Evolutionary conservation across 805 yeast species (phyloP).

Genomic region (Blastobotrys attinorum): DNA sequence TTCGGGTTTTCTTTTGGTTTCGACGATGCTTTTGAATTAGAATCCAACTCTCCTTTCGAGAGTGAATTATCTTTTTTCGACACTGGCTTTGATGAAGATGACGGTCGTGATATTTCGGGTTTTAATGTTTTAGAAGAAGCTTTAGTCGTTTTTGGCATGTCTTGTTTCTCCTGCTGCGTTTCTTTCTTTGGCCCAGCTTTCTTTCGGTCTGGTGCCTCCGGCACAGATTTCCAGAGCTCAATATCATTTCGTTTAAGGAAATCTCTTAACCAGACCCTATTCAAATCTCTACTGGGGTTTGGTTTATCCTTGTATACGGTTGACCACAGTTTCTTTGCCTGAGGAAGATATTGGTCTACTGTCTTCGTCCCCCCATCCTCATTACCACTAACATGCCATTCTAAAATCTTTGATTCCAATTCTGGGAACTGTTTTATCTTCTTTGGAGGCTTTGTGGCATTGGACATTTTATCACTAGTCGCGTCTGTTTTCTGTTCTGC

Average conservation of each 20-base stretch:
- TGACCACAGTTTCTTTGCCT: not conserved
- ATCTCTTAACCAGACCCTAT: not conserved
- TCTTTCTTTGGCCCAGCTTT: too few species aligned
- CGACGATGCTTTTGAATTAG: too few species aligned
- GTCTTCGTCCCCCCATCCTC: not conserved
- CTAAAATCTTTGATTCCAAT: not conserved
- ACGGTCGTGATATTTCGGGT: too few species aligned
- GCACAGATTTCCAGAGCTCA: not conserved
- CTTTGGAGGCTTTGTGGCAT: too few species aligned
- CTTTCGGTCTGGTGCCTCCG: not conserved
- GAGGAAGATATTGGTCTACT: not conserved
- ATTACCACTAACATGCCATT: not conserved
- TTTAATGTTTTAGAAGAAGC: not conserved
- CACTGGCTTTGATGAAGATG: not conserved
- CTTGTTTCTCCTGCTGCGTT: not conserved
- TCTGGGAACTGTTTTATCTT: not conserved
- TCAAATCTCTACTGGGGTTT: not conserved
- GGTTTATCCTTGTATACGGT: not conserved
- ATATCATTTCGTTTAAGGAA: not conserved
- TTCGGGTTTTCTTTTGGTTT: too few species aligned
- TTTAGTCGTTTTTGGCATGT: not conserved
- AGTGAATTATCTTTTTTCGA: too few species aligned
- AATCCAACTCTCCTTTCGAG: too few species aligned
- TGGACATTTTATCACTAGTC: too few species aligned
- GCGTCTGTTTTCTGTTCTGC: too few species aligned